phyloP scores from a whole-genome alignment of 257 asterid species.

The Petrea volubilis region DNA sequence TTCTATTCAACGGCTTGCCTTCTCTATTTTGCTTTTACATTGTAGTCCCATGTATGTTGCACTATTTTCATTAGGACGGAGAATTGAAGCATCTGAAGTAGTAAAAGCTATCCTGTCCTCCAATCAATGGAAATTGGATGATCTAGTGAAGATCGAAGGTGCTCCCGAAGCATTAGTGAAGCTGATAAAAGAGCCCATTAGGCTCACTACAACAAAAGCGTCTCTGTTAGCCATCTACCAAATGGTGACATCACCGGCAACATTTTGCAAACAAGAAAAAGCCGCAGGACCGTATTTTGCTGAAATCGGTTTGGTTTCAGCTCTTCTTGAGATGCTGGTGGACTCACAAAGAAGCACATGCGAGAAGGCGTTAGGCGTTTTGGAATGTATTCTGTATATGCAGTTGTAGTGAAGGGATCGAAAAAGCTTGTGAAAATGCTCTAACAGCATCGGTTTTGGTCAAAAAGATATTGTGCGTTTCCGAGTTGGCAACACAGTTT shows the following conservation, averaged over 20 bases:
- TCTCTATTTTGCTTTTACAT: too few species aligned
- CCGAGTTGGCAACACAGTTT: slow-evolving; percentile 53
- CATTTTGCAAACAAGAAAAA: background rate
- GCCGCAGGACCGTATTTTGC: slow-evolving; percentile 17
- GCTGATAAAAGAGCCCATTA: slow-evolving; percentile 46
- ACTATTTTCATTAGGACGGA: too few species aligned
- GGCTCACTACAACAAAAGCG: slow-evolving; percentile 52
- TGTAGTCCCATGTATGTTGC: too few species aligned
- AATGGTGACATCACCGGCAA: slow-evolving; percentile 23
- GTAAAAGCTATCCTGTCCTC: background rate
- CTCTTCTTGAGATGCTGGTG: slow-evolving; percentile 41
- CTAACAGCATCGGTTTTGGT: slow-evolving; percentile 46
- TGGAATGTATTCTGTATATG: slow-evolving; percentile 56
- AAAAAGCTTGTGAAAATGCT: slow-evolving; percentile 36
- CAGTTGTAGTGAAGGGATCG: slow-evolving; percentile 36
- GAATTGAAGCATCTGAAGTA: too few species aligned
- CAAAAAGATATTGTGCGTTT: slow-evolving; percentile 54
- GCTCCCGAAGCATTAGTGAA: slow-evolving; percentile 40
- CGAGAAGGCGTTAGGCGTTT: slow-evolving; percentile 56
- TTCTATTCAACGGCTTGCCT: too few species aligned
- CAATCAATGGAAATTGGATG: background rate
- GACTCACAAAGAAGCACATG: slow-evolving; percentile 48
- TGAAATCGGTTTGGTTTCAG: slow-evolving; percentile 38
- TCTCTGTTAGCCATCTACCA: slow-evolving; percentile 39
- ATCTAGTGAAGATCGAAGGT: slow-evolving; percentile 25